Base-by-base conservation (phyloP, 2,329 filamentous ascomycete genomes). In the Neurospora sp. region DNA sequence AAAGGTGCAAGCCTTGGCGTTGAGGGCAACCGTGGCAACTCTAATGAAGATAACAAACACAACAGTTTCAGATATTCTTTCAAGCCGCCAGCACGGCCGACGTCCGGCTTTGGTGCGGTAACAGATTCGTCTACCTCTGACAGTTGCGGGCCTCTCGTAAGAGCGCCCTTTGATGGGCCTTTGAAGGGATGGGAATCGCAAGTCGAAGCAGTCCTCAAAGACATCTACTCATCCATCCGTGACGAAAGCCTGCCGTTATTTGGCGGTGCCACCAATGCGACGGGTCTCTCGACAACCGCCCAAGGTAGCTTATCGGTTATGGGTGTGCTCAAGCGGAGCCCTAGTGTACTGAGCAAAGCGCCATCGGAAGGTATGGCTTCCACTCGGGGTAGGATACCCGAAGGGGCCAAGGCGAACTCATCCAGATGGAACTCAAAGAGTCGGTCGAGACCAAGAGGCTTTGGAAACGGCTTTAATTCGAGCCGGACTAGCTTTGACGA, bases 401-500 rank as follows among this genome's bases (percentile, higher is more conserved):
- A 96, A 74, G 76, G 80, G 70, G 74, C 80, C 70, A 82, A 86
- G 71, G 78, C 79, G 10, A 82, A 77, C 72, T 87, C 89, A 0
- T 90, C 89, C 68, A 86, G 93, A 68, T 98, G 93, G 91, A 87
- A 89, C 66, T 92, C 91, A 43, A 97, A 97, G 81, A 93, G 91
- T 76, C 89, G 95, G 68, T 97, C 93, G 1, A 86, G 94, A 66
- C 91, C 91, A 33, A 87, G 91, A 72, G 78, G 93, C 38, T 90
- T 96, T 52, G 87, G 88, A 68, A 95, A 91, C 52, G 93, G 92
- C 13, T 88, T 97, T 77, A 93, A 91, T 33, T 97, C 95, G 0
- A 97, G 93, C 77, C 89, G 94, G 68, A 98, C 95, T 10, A 98
- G 95, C 80, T 88, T 99, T 73, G 96, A 99, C 71, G 96, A 99